phyloP scores from a whole-genome alignment of 768 basidiomycete genomes.

The Suillus subluteus region DNA sequence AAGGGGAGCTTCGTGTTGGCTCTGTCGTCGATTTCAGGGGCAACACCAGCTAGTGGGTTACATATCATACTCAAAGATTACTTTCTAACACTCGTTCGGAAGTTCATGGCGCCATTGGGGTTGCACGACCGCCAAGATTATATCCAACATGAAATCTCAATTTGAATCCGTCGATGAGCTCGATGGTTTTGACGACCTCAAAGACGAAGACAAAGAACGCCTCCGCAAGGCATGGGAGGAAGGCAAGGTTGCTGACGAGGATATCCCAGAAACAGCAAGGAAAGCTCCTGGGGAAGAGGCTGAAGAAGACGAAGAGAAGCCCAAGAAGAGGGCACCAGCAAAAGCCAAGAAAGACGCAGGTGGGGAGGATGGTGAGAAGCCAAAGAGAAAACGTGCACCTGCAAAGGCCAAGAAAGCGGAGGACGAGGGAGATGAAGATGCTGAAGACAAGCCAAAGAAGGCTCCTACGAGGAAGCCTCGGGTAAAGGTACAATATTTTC shows the following conservation, averaged over 20 bases:
- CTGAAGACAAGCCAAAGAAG: conserved; percentile 34
- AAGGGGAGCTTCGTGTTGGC: conserved; percentile 76
- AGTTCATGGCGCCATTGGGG: conserved; percentile 94
- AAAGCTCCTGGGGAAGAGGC: conserved; percentile 55
- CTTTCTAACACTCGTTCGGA: background rate
- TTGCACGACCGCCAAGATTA: conserved; percentile 70
- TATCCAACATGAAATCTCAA: conserved; percentile 69
- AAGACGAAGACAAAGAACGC: conserved; percentile 68
- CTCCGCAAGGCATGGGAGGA: conserved; percentile 74
- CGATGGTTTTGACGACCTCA: conserved; percentile 84
- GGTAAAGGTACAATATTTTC: conserved; percentile 32
- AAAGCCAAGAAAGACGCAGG: conserved; percentile 39
- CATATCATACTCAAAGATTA: conserved; percentile 5
- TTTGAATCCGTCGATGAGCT: conserved; percentile 66
- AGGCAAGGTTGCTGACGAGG: conserved; percentile 81
- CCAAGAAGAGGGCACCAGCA: conserved; percentile 55
- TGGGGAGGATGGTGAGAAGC: conserved; percentile 39
- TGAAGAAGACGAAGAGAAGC: conserved; percentile 53
- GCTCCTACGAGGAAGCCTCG: conserved; percentile 39
- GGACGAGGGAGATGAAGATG: conserved; percentile 39
- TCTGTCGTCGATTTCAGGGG: conserved; percentile 76
- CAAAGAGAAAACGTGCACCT: conserved; percentile 37
- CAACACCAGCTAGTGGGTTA: conserved; percentile 63
- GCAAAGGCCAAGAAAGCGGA: conserved; percentile 36
- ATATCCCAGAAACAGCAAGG: conserved; percentile 75